Conservation (phyloP, 2,329 filamentous ascomycete genomes). For the Aspergillus transmontanensis region DNA sequence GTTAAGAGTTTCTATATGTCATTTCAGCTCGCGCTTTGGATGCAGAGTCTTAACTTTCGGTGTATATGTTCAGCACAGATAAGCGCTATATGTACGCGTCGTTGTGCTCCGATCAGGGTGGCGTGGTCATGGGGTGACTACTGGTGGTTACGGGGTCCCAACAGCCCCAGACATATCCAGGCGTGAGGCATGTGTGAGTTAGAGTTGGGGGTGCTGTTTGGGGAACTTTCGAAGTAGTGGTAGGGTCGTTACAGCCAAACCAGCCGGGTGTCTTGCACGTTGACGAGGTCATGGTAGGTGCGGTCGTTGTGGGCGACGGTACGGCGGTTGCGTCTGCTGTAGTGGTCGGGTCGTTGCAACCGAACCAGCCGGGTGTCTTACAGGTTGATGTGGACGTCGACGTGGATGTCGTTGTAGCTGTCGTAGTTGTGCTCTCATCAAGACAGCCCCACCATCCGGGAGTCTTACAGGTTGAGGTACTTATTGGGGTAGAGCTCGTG, state of each 20-base stretch:
- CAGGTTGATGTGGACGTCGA: conserved; percentile 43
- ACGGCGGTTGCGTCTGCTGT: conserved; percentile 23
- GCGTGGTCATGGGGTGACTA: conserved; percentile 32
- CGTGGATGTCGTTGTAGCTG: conserved; percentile 35
- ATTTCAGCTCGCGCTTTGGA: neutral
- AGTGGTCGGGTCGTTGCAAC: conserved; percentile 43
- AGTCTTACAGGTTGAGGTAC: conserved; percentile 85
- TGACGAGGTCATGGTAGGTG: conserved; percentile 20
- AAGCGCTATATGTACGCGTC: neutral
- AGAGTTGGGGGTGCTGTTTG: conserved; percentile 18
- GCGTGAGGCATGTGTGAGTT: conserved; percentile 49
- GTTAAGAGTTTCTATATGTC: neutral
- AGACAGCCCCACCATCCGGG: conserved; percentile 84
- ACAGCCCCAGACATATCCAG: conserved; percentile 62
- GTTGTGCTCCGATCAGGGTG: neutral
- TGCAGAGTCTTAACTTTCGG: neutral
- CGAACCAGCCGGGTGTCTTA: conserved; percentile 48
- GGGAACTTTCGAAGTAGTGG: conserved; percentile 19
- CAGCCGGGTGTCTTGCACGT: conserved; percentile 35
- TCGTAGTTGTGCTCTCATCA: conserved; percentile 51
- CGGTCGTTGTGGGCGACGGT: conserved; percentile 21
- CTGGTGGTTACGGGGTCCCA: conserved; percentile 41
- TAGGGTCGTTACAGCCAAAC: conserved; percentile 39
- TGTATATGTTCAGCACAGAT: neutral
- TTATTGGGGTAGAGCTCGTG: conserved; percentile 50